Evolutionary conservation across 75 land plant genomes (phyloP).

Genomic region (Selaginella tamariscina): DNA sequence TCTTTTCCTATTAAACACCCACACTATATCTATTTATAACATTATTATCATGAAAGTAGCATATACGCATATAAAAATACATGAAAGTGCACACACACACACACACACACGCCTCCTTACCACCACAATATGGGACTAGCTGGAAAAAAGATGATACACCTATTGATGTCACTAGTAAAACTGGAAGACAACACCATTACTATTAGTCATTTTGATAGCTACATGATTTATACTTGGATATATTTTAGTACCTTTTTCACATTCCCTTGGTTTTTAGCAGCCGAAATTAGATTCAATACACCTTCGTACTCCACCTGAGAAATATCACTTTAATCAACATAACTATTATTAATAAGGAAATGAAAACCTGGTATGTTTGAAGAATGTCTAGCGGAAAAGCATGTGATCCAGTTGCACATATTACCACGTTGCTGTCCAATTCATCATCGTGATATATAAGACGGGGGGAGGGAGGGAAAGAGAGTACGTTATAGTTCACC

Average conservation of each 20-base stretch:
- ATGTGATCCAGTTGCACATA: constrained; percentile 21
- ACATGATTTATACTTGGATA: neutral
- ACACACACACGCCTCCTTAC: too few species aligned
- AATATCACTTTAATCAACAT: neutral
- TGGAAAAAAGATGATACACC: constrained; percentile 21
- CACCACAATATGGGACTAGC: constrained; percentile 27
- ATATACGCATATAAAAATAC: constrained; percentile 14
- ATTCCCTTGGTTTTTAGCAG: constrained; percentile 24
- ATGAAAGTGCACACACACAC: too few species aligned
- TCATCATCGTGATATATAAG: neutral
- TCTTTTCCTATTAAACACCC: constrained; percentile 19
- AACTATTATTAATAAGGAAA: neutral
- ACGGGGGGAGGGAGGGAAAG: neutral
- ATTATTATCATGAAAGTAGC: neutral
- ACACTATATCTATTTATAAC: neutral
- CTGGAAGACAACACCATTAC: constrained; percentile 12
- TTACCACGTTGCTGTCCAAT: constrained; percentile 24
- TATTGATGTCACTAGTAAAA: constrained; percentile 26
- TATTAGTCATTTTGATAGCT: neutral
- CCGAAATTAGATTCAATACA: constrained; percentile 21
- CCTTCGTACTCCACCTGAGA: constrained; percentile 28
- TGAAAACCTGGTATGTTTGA: constrained; percentile 18
- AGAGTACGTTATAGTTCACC: constrained; percentile 15
- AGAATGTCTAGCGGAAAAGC: constrained; percentile 20
- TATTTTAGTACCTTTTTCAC: constrained; percentile 26